These are phyloP conservation scores for Penicillium lividum DNA, from an alignment of 495 filamentous ascomycete genomes.

Conservation along the genomic window DNA sequence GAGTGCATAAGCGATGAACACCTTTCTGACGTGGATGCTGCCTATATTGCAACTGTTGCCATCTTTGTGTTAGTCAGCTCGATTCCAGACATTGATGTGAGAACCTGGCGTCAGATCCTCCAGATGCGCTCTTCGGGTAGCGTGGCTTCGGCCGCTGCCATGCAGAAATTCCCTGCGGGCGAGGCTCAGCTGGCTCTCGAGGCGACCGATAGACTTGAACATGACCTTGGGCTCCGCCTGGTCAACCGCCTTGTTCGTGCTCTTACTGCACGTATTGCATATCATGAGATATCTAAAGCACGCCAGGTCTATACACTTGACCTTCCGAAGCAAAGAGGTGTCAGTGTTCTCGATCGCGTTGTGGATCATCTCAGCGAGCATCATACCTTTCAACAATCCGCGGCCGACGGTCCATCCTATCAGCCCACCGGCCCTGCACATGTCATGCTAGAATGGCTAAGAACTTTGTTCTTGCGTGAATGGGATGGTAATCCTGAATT, in stretches of 20 bases:
- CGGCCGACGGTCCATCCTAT: slow-evolving; percentile 26
- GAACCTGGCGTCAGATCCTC: slow-evolving; percentile 53
- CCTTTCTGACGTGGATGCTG: slow-evolving; percentile 56
- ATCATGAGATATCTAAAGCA: slow-evolving; percentile 52
- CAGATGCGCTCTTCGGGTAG: slow-evolving; percentile 55
- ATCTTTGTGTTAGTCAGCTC: slow-evolving; percentile 59
- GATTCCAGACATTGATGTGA: slow-evolving; percentile 43
- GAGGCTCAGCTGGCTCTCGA: slow-evolving; percentile 35
- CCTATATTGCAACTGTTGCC: slow-evolving; percentile 55
- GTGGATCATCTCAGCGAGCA: slow-evolving; percentile 44
- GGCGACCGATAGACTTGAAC: slow-evolving; percentile 57
- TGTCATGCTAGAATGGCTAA: slow-evolving; percentile 76
- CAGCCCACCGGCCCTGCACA: slow-evolving; percentile 45
- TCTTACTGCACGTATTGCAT: slow-evolving; percentile 53
- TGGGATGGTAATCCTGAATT: slow-evolving; percentile 78
- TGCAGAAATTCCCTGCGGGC: slow-evolving; percentile 34
- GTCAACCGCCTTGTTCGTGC: slow-evolving; percentile 56
- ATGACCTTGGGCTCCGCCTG: slow-evolving; percentile 60
- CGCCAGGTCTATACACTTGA: slow-evolving; percentile 37
- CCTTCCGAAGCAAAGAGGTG: slow-evolving; percentile 30
- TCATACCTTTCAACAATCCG: slow-evolving; percentile 27
- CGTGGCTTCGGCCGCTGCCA: slow-evolving; percentile 48
- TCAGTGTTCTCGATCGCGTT: slow-evolving; percentile 40
- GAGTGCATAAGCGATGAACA: slow-evolving; percentile 34
- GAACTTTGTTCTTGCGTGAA: slow-evolving; percentile 69